These are phyloP conservation scores for Apiospora malaysiana DNA, from an alignment of 2,329 filamentous ascomycete genomes.

Conservation along the genomic window DNA sequence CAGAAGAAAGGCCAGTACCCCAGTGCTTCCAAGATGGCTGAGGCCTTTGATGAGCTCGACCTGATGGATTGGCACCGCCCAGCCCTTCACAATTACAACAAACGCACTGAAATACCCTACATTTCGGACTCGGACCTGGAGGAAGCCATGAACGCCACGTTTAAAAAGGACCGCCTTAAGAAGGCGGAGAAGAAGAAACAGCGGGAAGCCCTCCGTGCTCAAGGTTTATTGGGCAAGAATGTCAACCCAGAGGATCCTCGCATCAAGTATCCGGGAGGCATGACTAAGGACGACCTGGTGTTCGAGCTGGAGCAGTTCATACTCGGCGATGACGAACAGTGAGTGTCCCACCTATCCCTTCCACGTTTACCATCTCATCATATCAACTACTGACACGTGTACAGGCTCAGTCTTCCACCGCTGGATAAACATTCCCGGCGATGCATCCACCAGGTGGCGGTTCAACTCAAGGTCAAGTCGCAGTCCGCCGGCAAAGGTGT, in stretches of 20 bases:
- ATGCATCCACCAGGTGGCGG: constrained; percentile 79
- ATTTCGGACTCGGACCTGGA: constrained; percentile 72
- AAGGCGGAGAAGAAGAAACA: constrained; percentile 74
- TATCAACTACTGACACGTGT: not conserved
- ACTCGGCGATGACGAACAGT: constrained; percentile 66
- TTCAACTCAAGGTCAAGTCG: constrained; percentile 78
- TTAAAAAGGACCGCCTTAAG: constrained; percentile 71
- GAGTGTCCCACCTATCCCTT: constrained; percentile 37
- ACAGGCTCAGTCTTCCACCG: constrained; percentile 76
- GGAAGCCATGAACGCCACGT: constrained; percentile 61
- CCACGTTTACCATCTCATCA: constrained; percentile 18
- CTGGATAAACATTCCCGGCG: constrained; percentile 83
- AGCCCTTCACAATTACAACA: constrained; percentile 64
- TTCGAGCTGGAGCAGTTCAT: constrained; percentile 77
- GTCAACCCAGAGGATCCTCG: constrained; percentile 64
- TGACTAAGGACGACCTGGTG: constrained; percentile 73
- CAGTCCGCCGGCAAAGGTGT: constrained; percentile 79
- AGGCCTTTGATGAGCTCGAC: constrained; percentile 74
- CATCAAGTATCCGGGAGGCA: constrained; percentile 74
- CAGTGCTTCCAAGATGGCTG: constrained; percentile 48
- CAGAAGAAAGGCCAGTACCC: constrained; percentile 42
- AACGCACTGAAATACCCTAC: constrained; percentile 55
- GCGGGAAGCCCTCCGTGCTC: constrained; percentile 70
- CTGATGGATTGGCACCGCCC: constrained; percentile 82
- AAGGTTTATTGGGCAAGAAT: constrained; percentile 69